Conservation (phyloP, 1,139 yeast genomes). For the Saccharomyces hybrid region DNA sequence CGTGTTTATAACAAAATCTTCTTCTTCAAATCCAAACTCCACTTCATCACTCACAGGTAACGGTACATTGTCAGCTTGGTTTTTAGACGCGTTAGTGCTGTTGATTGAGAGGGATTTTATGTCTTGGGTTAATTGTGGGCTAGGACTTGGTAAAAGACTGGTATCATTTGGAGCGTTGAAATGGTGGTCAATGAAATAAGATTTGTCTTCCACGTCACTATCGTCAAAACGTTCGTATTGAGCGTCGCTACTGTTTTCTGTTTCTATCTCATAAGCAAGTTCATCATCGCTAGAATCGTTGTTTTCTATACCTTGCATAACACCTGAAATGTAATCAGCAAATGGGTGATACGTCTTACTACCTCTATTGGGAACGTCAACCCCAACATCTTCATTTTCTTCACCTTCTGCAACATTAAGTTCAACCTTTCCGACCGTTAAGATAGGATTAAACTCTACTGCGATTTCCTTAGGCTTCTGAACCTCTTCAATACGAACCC, state of each 20-base stretch:
- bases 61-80: neutral
- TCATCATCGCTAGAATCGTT: conserved; percentile 12
- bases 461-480: conserved; percentile 2
- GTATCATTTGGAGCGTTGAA: neutral
- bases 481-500: conserved; percentile 9
- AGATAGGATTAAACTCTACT: conserved; percentile 33
- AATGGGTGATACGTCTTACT: conserved; percentile 19
- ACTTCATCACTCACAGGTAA: conserved; percentile 29
- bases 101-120: conserved; percentile 9
- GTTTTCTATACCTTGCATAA: conserved; percentile 19
- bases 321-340: conserved; percentile 22
- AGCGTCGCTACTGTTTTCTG: conserved; percentile 26
- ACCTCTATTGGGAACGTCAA: conserved; percentile 17
- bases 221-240: conserved; percentile 2
- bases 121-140: conserved; percentile 8
- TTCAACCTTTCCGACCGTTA: conserved; percentile 45
- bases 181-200: neutral
- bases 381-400: conserved; percentile 22
- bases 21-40: conserved; percentile 58
- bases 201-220: conserved; percentile 1
- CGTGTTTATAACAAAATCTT: conserved; percentile 51
- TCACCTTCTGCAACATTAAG: conserved; percentile 23
- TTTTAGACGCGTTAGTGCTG: neutral
- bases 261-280: neutral
- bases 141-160: neutral